A percentile compares a stretch with the other conserved stretches of the same genome.
These are phyloP conservation scores for Luffa acutangula DNA, from an alignment of 306 rosid genomes.

Conservation along the genomic window DNA sequence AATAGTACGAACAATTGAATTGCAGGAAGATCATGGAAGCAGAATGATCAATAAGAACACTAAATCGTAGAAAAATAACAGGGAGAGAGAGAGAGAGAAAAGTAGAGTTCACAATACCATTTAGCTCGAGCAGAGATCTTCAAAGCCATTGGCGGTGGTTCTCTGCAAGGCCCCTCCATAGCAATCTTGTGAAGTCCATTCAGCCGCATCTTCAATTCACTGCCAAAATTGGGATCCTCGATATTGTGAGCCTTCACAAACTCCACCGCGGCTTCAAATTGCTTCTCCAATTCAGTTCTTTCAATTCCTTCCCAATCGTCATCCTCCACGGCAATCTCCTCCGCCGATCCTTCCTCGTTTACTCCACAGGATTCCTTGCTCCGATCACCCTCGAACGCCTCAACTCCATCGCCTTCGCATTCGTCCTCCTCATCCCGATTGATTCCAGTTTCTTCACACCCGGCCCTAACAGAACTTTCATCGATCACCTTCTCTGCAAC, in stretches of 20 bases:
- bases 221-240: constrained; percentile 23
- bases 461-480: constrained; percentile 13
- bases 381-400: constrained; percentile 12
- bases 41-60: neutral
- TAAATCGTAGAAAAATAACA: neutral
- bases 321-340: constrained; percentile 26
- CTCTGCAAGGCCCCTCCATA: constrained; percentile 59
- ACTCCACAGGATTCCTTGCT: constrained; percentile 17
- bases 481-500: constrained; percentile 15
- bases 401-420: neutral
- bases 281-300: constrained; percentile 58
- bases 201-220: constrained; percentile 41
- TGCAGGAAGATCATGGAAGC: neutral
- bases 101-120: constrained; percentile 28
- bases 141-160: constrained; percentile 53
- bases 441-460: constrained; percentile 14
- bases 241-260: constrained; percentile 26
- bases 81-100: neutral
- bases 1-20: neutral
- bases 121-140: constrained; percentile 64
- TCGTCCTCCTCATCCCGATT: neutral
- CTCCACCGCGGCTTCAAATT: constrained; percentile 44
- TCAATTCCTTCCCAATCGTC: constrained; percentile 83
- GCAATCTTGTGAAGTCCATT: constrained; percentile 58
- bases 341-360: neutral